Conservation (phyloP, 2,329 filamentous ascomycete genomes). For the Bipolaris sorokiniana region DNA sequence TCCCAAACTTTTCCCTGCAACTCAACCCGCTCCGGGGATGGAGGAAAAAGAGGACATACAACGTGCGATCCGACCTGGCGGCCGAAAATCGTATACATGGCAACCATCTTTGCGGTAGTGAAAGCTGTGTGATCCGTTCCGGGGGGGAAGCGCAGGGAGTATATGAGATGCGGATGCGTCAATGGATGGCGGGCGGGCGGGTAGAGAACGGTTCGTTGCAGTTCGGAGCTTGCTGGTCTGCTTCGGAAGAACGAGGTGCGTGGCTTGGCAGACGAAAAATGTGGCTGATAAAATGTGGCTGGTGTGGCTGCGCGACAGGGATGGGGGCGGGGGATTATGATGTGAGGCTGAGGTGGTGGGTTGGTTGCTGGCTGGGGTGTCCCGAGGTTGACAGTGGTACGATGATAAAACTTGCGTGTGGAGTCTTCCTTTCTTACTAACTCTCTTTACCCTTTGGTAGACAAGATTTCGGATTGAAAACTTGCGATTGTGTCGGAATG, state of each 20-base stretch:
- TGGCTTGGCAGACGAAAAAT: conserved; percentile 20
- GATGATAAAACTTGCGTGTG: background rate
- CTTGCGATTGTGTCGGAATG: conserved; percentile 33
- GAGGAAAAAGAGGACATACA: conserved; percentile 49
- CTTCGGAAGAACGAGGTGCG: conserved; percentile 22
- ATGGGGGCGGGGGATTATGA: conserved; percentile 8
- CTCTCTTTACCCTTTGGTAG: background rate
- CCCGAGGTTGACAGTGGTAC: background rate
- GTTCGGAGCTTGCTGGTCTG: conserved; percentile 27
- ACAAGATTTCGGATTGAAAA: no score
- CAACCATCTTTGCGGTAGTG: conserved; percentile 55
- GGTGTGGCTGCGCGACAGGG: background rate
- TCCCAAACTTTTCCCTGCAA: no score
- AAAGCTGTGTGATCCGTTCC: conserved; percentile 15
- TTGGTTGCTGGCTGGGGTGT: background rate
- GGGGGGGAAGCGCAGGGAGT: conserved; percentile 18
- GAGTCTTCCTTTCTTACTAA: background rate
- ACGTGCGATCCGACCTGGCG: conserved; percentile 62
- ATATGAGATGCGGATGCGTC: conserved; percentile 21
- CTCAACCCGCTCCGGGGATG: conserved; percentile 24
- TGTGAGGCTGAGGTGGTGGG: conserved; percentile 9
- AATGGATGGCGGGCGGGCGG: conserved; percentile 38
- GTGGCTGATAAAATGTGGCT: conserved; percentile 14
- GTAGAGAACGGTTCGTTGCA: conserved; percentile 14
- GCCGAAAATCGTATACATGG: conserved; percentile 59